These are phyloP conservation scores for Triticum turgidum DNA, from an alignment of 176 grass and related monocot genomes.

Conservation along the genomic window DNA sequence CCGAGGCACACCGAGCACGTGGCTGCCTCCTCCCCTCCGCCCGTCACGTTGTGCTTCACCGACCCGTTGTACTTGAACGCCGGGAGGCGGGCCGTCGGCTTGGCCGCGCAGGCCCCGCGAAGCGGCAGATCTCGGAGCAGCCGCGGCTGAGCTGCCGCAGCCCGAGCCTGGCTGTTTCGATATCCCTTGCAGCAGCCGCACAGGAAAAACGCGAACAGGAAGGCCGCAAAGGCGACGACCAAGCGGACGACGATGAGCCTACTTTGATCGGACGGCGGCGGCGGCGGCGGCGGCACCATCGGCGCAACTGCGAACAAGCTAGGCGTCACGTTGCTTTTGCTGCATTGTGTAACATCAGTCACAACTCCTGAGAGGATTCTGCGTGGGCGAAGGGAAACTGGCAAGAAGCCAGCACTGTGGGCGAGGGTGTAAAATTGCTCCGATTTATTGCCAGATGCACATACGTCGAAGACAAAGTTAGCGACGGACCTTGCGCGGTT, in stretches of 20 bases:
- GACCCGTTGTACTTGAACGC: not conserved
- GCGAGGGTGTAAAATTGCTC: not conserved
- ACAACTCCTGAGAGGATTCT: not conserved
- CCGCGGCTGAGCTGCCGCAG: not conserved
- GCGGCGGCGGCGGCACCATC: not conserved
- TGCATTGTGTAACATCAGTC: not conserved
- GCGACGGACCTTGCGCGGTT: not conserved
- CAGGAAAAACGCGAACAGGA: not conserved
- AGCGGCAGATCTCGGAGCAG: not conserved
- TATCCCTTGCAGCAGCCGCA: not conserved
- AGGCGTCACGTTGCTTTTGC: not conserved
- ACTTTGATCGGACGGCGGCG: not conserved
- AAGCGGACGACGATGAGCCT: not conserved
- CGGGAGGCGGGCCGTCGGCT: not conserved
- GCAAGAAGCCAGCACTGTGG: not conserved
- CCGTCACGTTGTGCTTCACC: constrained; percentile 1
- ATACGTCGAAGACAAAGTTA: not conserved
- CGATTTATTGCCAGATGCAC: not conserved
- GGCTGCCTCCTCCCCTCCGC: not conserved
- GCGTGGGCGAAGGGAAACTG: not conserved
- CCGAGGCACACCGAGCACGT: not conserved
- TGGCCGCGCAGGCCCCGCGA: not conserved
- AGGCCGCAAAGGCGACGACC: not conserved
- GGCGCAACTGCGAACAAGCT: not conserved
- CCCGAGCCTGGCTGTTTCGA: not conserved